phyloP scores from a whole-genome alignment of 2,329 filamentous ascomycete species.

The Ambrosiella cleistominuta region DNA sequence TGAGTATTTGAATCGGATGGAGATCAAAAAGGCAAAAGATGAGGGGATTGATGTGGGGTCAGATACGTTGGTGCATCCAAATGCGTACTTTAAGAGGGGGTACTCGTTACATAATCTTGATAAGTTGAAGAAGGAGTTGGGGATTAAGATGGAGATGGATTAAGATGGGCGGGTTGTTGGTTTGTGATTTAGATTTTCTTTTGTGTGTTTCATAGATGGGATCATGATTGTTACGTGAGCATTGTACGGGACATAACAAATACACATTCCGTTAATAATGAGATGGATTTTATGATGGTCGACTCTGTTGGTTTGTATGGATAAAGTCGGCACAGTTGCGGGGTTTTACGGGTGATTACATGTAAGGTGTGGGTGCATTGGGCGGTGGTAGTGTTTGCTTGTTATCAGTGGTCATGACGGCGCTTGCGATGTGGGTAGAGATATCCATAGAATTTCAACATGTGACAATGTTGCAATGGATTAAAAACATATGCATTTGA shows the following conservation, averaged over 20 bases:
- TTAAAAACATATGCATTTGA: no score
- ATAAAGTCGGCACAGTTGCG: background rate
- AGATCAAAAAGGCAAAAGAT: constrained; percentile 61
- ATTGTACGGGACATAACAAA: background rate
- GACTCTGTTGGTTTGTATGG: background rate
- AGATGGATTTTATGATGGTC: background rate
- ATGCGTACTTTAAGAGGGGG: constrained; percentile 93
- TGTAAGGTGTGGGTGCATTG: background rate
- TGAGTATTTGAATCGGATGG: constrained; percentile 64
- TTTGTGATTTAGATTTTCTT: background rate
- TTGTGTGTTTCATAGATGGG: background rate
- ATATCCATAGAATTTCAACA: background rate
- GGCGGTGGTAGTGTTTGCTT: background rate
- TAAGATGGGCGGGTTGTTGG: background rate
- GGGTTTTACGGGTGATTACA: background rate
- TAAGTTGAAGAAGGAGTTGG: constrained; percentile 16
- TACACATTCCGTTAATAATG: no score
- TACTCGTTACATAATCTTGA: constrained; percentile 70
- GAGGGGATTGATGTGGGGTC: constrained; percentile 47
- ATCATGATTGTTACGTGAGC: background rate
- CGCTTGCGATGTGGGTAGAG: background rate
- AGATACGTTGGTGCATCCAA: constrained; percentile 92
- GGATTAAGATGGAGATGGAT: constrained; percentile 4
- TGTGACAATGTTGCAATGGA: background rate
- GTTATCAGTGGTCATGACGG: background rate